Conservation (phyloP, 331 rosid genomes). For the Stylosanthes scabra region DNA sequence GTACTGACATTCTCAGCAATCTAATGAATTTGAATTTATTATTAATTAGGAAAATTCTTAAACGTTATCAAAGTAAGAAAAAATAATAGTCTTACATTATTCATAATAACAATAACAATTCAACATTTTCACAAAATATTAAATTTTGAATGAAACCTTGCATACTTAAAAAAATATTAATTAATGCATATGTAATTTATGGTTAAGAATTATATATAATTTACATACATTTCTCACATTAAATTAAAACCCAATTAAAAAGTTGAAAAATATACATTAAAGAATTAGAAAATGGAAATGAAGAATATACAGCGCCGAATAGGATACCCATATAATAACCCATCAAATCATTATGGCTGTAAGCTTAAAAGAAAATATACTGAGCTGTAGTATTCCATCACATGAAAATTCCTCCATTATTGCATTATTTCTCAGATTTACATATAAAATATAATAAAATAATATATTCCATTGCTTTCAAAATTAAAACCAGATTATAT, state of each 20-base stretch:
- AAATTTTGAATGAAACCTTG: neutral
- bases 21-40: neutral
- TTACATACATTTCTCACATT: neutral
- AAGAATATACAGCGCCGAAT: constrained; percentile 27
- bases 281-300: constrained; percentile 3
- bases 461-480: constrained; percentile 12
- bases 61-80: neutral
- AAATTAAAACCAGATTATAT: neutral
- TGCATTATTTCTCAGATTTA: constrained; percentile 31
- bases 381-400: constrained; percentile 23
- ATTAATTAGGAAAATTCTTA: neutral
- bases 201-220: neutral
- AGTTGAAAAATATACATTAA: neutral
- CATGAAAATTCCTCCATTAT: constrained; percentile 31
- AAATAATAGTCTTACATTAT: neutral
- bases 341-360: constrained; percentile 34
- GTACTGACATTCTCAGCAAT: constrained; percentile 8
- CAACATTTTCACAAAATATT: neutral
- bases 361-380: constrained; percentile 32
- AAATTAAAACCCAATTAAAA: constrained; percentile 8
- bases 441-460: constrained; percentile 35
- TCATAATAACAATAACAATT: neutral
- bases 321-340: constrained; percentile 33
- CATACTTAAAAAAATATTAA: neutral
- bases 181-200: neutral